Evolutionary conservation across 768 basidiomycete species (phyloP).

Genomic region (Postia placenta): DNA sequence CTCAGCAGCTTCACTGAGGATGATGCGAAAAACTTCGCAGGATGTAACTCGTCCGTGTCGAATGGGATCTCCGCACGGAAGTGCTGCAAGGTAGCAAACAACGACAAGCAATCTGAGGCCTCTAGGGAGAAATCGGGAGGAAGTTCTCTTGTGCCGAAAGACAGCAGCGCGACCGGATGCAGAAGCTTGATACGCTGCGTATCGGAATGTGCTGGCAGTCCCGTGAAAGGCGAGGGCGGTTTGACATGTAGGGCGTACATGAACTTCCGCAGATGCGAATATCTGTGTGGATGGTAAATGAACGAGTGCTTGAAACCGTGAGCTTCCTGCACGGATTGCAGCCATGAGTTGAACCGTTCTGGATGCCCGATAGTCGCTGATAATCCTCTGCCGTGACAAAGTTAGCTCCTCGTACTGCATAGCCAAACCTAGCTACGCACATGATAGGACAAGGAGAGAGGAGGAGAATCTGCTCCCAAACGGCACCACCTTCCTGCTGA

Average conservation of each 20-base stretch:
- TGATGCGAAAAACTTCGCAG: slow-evolving; percentile 37
- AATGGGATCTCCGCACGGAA: slow-evolving; percentile 4
- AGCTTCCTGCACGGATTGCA: slow-evolving; percentile 50
- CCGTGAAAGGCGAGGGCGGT: slow-evolving; percentile 27
- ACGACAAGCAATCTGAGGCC: slow-evolving; percentile 44
- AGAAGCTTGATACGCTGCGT: slow-evolving; percentile 43
- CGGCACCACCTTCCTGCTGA: slow-evolving; percentile 59
- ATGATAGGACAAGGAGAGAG: slow-evolving; percentile 69
- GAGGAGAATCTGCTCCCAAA: slow-evolving; percentile 73
- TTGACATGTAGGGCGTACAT: slow-evolving; percentile 37
- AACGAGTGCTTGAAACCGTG: slow-evolving; percentile 55
- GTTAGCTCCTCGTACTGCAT: too few relatives aligned
- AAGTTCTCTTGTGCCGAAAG: slow-evolving; percentile 43
- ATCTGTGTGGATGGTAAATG: slow-evolving; percentile 61
- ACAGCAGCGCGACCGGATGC: slow-evolving; percentile 59
- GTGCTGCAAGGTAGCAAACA: slow-evolving; percentile 40
- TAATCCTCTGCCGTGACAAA: slow-evolving; percentile 63
- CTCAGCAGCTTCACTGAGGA: slow-evolving; percentile 31
- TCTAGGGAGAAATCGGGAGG: slow-evolving; percentile 64
- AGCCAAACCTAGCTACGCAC: slow-evolving; percentile 39
- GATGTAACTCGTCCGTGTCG: slow-evolving; percentile 33
- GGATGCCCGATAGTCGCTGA: slow-evolving; percentile 69
- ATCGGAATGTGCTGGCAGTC: slow-evolving; percentile 31
- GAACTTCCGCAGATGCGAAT: slow-evolving; percentile 70
- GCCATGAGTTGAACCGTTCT: slow-evolving; percentile 60